phyloP scores from a whole-genome alignment of 1,139 yeast species.

The Suzukiozyma palmioleophila region DNA sequence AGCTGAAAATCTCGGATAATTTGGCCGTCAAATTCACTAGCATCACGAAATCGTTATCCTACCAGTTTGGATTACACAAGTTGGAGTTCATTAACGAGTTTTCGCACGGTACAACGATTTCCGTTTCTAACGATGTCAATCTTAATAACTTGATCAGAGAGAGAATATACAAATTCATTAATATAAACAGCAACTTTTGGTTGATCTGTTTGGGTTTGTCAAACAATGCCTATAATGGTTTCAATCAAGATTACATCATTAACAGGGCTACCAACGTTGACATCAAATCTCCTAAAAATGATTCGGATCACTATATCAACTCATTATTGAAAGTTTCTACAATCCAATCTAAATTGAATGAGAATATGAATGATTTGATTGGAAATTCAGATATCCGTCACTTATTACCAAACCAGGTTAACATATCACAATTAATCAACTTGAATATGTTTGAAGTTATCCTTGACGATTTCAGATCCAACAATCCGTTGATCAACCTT shows the following conservation, averaged over 20 bases:
- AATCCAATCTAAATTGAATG: constrained; percentile 40
- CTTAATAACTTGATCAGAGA: constrained; percentile 37
- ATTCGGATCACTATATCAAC: constrained; percentile 35
- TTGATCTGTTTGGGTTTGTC: constrained; percentile 38
- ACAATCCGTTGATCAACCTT: constrained; percentile 25
- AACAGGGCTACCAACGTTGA: constrained; percentile 32
- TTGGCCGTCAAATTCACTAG: constrained; percentile 37
- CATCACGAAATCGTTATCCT: constrained; percentile 36
- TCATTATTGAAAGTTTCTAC: constrained; percentile 37
- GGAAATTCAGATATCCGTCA: constrained; percentile 11
- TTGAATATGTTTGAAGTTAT: constrained; percentile 44
- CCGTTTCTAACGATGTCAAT: constrained; percentile 29
- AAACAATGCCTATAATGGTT: constrained; percentile 36
- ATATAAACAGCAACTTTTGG: constrained; percentile 45
- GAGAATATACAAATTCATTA: constrained; percentile 41
- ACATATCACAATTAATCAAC: constrained; percentile 30
- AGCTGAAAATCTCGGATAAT: constrained; percentile 31
- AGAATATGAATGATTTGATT: constrained; percentile 32
- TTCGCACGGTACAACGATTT: constrained; percentile 39
- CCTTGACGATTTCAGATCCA: constrained; percentile 26
- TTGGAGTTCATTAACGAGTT: constrained; percentile 41
- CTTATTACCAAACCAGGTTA: constrained; percentile 17
- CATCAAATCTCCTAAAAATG: constrained; percentile 9
- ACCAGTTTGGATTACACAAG: constrained; percentile 44
- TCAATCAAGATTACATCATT: constrained; percentile 39